Percentiles rank a stretch among this genome's conserved stretches.
phyloP scores from a whole-genome alignment of 441 rosid genomes.

The Gossypium gossypioides region DNA sequence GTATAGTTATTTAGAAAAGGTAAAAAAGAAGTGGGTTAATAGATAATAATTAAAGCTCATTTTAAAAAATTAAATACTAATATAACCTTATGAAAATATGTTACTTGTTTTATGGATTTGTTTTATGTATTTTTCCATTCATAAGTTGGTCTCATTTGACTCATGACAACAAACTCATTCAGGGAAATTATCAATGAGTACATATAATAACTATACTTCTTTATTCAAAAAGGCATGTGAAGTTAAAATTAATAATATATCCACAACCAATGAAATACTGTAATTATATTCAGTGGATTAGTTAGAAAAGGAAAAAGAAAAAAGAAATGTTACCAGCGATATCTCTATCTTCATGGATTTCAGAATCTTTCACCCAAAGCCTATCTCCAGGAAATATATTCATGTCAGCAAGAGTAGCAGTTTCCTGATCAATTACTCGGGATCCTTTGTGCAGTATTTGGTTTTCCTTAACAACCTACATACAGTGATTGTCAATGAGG shows the following conservation, averaged over 20 bases:
- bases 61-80: neutral
- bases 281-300: neutral
- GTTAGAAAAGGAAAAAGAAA: neutral
- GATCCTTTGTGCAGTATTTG: constrained; percentile 90
- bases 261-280: neutral
- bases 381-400: constrained; percentile 90
- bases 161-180: neutral
- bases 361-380: constrained; percentile 96
- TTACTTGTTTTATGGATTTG: neutral
- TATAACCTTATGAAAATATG: neutral
- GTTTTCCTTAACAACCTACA: constrained; percentile 93
- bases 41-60: neutral
- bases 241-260: neutral
- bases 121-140: neutral
- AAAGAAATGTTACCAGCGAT: constrained; percentile 64
- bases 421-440: constrained; percentile 63
- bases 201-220: neutral
- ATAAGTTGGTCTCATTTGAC: neutral
- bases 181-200: neutral
- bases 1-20: neutral
- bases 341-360: constrained; percentile 88
- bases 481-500: neutral
- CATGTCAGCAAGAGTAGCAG: constrained; percentile 92
- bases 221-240: neutral
- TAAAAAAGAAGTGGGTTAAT: neutral